Percentiles rank a stretch among this genome's conserved stretches.
phyloP scores from a whole-genome alignment of 306 rosid genomes.

The Quercus agrifolia region DNA sequence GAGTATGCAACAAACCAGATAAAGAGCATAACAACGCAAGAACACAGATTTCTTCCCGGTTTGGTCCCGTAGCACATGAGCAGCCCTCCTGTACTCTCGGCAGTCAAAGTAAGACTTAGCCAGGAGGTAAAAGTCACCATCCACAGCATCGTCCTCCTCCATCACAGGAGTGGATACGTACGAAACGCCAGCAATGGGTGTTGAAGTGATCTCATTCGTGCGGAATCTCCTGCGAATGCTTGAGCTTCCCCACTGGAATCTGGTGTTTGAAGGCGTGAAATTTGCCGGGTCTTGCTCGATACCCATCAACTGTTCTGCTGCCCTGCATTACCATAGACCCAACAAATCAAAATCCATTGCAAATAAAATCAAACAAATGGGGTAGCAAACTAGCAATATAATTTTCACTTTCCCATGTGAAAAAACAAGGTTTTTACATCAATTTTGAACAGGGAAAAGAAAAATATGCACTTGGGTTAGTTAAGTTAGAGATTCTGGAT shows the following conservation, averaged over 20 bases:
- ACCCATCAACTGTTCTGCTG: slow-evolving; percentile 86
- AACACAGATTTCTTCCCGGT: slow-evolving; percentile 69
- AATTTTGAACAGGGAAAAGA: background rate
- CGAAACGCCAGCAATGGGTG: slow-evolving; percentile 74
- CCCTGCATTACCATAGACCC: slow-evolving; percentile 43
- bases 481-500: background rate
- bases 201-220: slow-evolving; percentile 47
- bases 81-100: slow-evolving; percentile 84
- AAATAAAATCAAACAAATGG: background rate
- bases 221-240: slow-evolving; percentile 84
- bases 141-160: slow-evolving; percentile 91
- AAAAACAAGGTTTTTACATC: background rate
- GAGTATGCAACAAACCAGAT: slow-evolving; percentile 52
- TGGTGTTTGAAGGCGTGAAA: slow-evolving; percentile 89
- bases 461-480: background rate
- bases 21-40: slow-evolving; percentile 78
- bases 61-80: slow-evolving; percentile 86
- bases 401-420: background rate
- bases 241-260: slow-evolving; percentile 94
- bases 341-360: slow-evolving; percentile 3
- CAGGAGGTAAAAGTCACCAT: slow-evolving; percentile 72
- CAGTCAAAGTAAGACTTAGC: slow-evolving; percentile 90
- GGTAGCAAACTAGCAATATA: background rate
- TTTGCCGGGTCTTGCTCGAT: slow-evolving; percentile 87
- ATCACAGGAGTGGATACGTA: slow-evolving; percentile 84